Evolutionary conservation across 805 yeast genomes (phyloP).

Genomic region (Zygotorulaspora florentina): DNA sequence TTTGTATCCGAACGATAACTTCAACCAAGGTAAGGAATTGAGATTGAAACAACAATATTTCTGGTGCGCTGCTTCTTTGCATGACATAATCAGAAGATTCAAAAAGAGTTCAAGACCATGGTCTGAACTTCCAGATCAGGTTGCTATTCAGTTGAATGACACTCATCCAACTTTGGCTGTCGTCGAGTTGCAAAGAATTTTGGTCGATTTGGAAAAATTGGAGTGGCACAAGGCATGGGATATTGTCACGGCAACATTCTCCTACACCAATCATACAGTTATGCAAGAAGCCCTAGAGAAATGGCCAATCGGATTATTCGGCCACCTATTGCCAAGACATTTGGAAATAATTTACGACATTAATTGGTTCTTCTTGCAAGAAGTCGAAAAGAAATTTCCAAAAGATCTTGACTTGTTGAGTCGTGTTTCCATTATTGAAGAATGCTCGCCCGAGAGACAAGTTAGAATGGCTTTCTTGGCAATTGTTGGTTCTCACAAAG

Average conservation of each 20-base stretch:
- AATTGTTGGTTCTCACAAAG: slow-evolving; percentile 86
- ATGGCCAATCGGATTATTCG: slow-evolving; percentile 85
- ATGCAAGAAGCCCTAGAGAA: slow-evolving; percentile 93
- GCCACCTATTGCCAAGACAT: slow-evolving; percentile 82
- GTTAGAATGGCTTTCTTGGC: slow-evolving; percentile 92
- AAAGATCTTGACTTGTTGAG: slow-evolving; percentile 56
- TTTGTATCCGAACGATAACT: slow-evolving; percentile 89
- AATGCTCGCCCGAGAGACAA: slow-evolving; percentile 63
- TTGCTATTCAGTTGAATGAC: slow-evolving; percentile 91
- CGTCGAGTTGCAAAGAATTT: slow-evolving; percentile 81
- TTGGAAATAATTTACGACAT: slow-evolving; percentile 85
- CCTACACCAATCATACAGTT: slow-evolving; percentile 93
- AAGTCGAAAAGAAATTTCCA: slow-evolving; percentile 74
- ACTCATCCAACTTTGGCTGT: slow-evolving; percentile 92
- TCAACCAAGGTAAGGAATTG: slow-evolving; percentile 84
- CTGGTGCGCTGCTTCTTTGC: slow-evolving; percentile 93
- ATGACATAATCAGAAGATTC: slow-evolving; percentile 86
- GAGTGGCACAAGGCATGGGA: slow-evolving; percentile 84
- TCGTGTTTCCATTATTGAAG: slow-evolving; percentile 83
- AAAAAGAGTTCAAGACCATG: slow-evolving; percentile 74
- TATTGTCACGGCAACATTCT: slow-evolving; percentile 74
- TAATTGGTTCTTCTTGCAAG: slow-evolving; percentile 71
- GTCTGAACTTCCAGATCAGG: slow-evolving; percentile 76
- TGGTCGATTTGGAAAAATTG: slow-evolving; percentile 78
- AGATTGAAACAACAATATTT: slow-evolving; percentile 93